Percentiles rank a stretch among this genome's conserved stretches.
Evolutionary conservation across 2,329 filamentous ascomycete genomes (phyloP).

Genomic region (Aspergillus brunneoviolaceus): DNA sequence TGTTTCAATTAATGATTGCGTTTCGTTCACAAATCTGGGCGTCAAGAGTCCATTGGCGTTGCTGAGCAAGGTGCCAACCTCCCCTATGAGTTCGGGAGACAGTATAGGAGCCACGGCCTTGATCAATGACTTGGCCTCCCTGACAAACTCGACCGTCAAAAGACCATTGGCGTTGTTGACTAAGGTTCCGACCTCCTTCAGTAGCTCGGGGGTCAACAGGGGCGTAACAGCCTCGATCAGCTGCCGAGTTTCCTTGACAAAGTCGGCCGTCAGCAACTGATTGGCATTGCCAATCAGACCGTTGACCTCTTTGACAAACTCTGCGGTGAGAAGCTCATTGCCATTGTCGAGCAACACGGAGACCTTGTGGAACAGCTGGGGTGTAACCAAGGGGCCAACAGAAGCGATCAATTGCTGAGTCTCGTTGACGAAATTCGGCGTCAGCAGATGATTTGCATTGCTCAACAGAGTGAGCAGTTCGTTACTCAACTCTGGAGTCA

Average conservation of each 20-base stretch:
- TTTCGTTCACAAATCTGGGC: conserved; percentile 31
- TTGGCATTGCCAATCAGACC: conserved; percentile 31
- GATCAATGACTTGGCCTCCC: conserved; percentile 26
- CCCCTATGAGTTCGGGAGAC: conserved; percentile 21
- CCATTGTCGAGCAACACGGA: conserved; percentile 19
- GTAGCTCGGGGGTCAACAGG: conserved; percentile 27
- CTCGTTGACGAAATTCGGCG: conserved; percentile 25
- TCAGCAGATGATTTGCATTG: conserved; percentile 21
- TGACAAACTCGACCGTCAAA: conserved; percentile 31
- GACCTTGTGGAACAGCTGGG: conserved; percentile 19
- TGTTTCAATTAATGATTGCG: conserved; percentile 20
- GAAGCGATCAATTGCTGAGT: conserved; percentile 23
- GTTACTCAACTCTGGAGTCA: conserved; percentile 28
- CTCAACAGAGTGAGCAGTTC: conserved; percentile 22
- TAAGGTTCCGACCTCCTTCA: conserved; percentile 21
- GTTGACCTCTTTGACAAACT: conserved; percentile 32
- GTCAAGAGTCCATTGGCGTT: conserved; percentile 34
- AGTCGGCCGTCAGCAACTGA: conserved; percentile 25
- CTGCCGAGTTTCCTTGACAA: conserved; percentile 27
- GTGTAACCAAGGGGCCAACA: conserved; percentile 16
- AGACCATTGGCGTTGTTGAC: conserved; percentile 29
- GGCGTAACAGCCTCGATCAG: conserved; percentile 28
- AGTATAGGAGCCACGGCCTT: conserved; percentile 17
- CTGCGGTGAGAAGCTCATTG: conserved; percentile 22
- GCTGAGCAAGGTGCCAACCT: conserved; percentile 19